phyloP scores from a whole-genome alignment of 2,329 filamentous ascomycete genomes.

The Exophiala bonariae region DNA sequence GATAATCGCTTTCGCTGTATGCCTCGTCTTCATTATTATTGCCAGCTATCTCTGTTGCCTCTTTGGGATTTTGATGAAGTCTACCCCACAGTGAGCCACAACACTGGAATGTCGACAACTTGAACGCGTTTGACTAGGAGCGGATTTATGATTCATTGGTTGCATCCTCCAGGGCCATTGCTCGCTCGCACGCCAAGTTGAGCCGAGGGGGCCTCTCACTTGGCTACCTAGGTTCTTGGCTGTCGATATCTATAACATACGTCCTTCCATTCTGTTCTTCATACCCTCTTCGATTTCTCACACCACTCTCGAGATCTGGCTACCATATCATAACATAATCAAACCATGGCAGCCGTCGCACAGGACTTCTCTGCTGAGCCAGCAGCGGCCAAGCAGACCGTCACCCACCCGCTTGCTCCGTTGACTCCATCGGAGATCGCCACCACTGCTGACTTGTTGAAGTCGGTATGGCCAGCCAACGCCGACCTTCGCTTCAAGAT shows the following conservation, averaged over 20 bases:
- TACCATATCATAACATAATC: constrained; percentile 1
- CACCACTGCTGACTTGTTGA: constrained; percentile 28
- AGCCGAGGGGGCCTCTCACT: too few species aligned
- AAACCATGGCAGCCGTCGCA: constrained; percentile 19
- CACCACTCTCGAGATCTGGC: constrained; percentile 31
- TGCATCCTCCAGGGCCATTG: constrained; percentile 1
- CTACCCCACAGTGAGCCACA: too few species aligned
- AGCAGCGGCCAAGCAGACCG: constrained; percentile 18
- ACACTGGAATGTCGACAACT: too few species aligned
- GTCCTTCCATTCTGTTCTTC: constrained; percentile 1
- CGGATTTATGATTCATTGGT: too few species aligned
- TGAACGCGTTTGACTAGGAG: too few species aligned
- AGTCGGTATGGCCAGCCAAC: constrained; percentile 29
- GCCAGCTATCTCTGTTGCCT: too few species aligned
- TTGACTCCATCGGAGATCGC: constrained; percentile 32
- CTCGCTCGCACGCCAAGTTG: background rate
- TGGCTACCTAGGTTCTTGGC: too few species aligned
- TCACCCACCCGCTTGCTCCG: constrained; percentile 31
- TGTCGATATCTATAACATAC: constrained; percentile 1
- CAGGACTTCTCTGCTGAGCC: constrained; percentile 21
- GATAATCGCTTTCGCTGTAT: too few species aligned
- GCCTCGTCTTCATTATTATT: too few species aligned
- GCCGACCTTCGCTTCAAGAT: constrained; percentile 59
- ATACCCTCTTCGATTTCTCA: constrained; percentile 1
- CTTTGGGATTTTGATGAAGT: too few species aligned